Evolutionary conservation across 2,329 filamentous ascomycete genomes (phyloP), one percentile per base, ranked within the genome.

Genomic region (Botrytis galanthina): DNA sequence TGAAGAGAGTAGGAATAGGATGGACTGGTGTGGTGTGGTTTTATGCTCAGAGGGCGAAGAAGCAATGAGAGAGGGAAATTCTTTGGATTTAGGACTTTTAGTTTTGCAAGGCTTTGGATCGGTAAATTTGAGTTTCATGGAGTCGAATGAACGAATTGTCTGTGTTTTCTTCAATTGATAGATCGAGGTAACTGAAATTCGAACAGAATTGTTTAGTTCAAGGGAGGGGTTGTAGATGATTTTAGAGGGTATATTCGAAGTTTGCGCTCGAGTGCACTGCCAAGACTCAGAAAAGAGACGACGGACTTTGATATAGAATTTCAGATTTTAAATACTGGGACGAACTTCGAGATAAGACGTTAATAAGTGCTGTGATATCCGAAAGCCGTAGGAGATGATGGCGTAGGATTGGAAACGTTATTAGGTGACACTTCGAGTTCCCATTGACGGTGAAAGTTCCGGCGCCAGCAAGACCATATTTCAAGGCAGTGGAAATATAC

Each of bases 371-470:
- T 62, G 60, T 62, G 3, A 26, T n/a, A 0, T 42, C 26, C 42
- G 26, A 5, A 26, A 26, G 35, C 0, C 18, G 6, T n/a, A 26
- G 37, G 22, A 62, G 12, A 42, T 62, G 6, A 35, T 0, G 51
- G 14, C 9, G 18, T 29, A 1, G n/a, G 14, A 62, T n/a, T 37
- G 2, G 14, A 18, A 42, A 42, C 14, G 0, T 42, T 42, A 42
- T 4, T 3, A n/a, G 35, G 12, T 62, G 22, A 39, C 3, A 37
- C 2, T 0, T 1, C 0, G 3, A 35, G 18, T 12, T 59, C 10
- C 2, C 0, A 14, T 32, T 39, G 20, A 61, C 0, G 59, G 22
- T n/a, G 35, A 39, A 61, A 61, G 0, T 22, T 26, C 5, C 16
- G 1, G 18, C 20, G 9, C 37, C 0, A 22, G 32, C 20, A 39